A percentile compares a stretch with the other conserved stretches of the same genome.
Evolutionary conservation across 495 filamentous ascomycete genomes (phyloP).

Genomic region (Lasiosphaeria hispida): DNA sequence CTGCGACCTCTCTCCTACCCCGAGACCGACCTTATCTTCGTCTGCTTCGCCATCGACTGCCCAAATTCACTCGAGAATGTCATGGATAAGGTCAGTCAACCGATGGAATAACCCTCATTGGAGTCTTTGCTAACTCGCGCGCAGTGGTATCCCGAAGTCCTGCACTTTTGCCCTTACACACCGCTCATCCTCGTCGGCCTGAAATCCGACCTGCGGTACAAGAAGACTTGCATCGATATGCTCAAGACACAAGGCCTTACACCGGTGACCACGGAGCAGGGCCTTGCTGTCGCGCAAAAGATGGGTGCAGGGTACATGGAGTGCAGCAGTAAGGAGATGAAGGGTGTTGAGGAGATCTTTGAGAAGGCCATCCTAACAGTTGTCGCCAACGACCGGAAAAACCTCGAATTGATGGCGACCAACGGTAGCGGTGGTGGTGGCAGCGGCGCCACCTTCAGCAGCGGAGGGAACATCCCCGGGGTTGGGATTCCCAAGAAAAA

Average conservation of each 20-base stretch:
- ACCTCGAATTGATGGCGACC: conserved; percentile 43
- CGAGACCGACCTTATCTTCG: conserved; percentile 95
- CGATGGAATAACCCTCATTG: neutral
- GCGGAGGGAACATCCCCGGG: conserved; percentile 30
- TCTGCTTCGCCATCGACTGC: conserved; percentile 99
- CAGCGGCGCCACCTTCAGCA: conserved; percentile 20
- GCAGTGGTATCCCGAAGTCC: conserved; percentile 98
- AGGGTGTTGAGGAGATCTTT: conserved; percentile 93
- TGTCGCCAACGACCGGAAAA: conserved; percentile 63
- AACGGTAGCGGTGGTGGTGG: conserved; percentile 18
- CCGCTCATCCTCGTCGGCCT: conserved; percentile 92
- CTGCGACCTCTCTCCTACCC: conserved; percentile 94
- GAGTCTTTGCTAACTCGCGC: conserved; percentile 7
- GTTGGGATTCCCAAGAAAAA: conserved; percentile 48
- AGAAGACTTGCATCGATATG: conserved; percentile 94
- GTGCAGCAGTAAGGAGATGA: conserved; percentile 97
- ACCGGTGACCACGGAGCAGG: conserved; percentile 88
- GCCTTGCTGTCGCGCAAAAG: conserved; percentile 76
- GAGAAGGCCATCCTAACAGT: conserved; percentile 83
- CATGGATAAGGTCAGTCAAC: conserved; percentile 81
- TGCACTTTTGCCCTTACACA: conserved; percentile 97
- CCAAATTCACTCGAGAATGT: conserved; percentile 97
- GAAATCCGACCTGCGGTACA: conserved; percentile 92
- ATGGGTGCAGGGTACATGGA: conserved; percentile 97
- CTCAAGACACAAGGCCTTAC: conserved; percentile 97